A percentile compares a stretch with the other conserved stretches of the same genome.
phyloP scores from a whole-genome alignment of 805 yeast genomes.

The Schwanniomyces sp. region DNA sequence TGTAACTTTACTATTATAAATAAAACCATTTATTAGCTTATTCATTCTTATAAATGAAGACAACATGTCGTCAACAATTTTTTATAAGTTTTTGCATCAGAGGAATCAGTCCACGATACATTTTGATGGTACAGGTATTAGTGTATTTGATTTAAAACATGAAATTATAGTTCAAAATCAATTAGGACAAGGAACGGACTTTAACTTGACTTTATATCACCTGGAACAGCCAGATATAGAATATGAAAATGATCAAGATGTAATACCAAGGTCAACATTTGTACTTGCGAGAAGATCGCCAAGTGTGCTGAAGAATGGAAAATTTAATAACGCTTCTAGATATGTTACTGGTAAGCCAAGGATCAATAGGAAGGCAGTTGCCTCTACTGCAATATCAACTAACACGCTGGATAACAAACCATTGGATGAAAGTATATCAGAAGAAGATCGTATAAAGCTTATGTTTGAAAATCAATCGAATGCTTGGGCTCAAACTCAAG shows the following conservation, averaged over 20 bases:
- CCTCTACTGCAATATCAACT: conserved; percentile 20
- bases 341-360: conserved; percentile 73
- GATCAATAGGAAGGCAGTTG: conserved; percentile 42
- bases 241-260: conserved; percentile 84
- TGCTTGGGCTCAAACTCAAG: conserved; percentile 95
- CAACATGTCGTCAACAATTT: conserved; percentile 81
- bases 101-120: conserved; percentile 72
- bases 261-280: conserved; percentile 85
- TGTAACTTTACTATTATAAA: conserved; percentile 1
- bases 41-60: background rate
- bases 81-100: conserved; percentile 84
- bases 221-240: conserved; percentile 58
- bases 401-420: conserved; percentile 16
- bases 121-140: conserved; percentile 95
- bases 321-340: conserved; percentile 59
- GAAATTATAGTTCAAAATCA: conserved; percentile 83
- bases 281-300: conserved; percentile 83
- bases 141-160: conserved; percentile 90
- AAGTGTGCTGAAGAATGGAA: conserved; percentile 42
- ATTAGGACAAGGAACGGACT: conserved; percentile 80
- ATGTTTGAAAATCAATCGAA: conserved; percentile 94
- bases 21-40: background rate
- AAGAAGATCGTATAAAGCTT: conserved; percentile 83
- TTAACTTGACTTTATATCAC: conserved; percentile 71
- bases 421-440: conserved; percentile 52